phyloP scores from a whole-genome alignment of 371 early-diverging fungal species.

The Lichtheimia corymbifera region DNA sequence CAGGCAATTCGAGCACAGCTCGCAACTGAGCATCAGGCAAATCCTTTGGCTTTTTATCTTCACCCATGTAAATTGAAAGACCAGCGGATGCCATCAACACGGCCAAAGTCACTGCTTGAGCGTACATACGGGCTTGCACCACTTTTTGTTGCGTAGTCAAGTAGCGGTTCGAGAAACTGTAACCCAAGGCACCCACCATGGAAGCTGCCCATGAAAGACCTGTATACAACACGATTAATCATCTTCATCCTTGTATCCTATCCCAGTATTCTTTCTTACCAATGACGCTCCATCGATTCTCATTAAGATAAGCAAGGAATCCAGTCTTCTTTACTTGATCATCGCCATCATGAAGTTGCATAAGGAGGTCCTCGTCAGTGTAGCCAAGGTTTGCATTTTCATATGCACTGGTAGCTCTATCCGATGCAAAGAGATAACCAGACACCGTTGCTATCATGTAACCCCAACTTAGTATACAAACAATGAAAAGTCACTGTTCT shows the following conservation, averaged over 20 bases:
- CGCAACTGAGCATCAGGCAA: conserved; percentile 46
- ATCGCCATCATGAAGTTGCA: neutral
- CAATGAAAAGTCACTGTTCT: neutral
- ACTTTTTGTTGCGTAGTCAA: conserved; percentile 72
- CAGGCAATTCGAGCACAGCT: conserved; percentile 47
- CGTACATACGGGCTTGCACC: conserved; percentile 80
- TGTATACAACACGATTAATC: conserved; percentile 1
- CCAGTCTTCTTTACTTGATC: neutral
- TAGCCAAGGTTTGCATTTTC: conserved; percentile 46
- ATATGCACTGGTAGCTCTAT: conserved; percentile 36
- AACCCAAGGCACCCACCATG: conserved; percentile 66
- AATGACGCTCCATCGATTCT: conserved; percentile 55
- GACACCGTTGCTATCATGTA: conserved; percentile 36
- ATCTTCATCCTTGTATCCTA: neutral
- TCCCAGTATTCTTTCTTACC: conserved; percentile 27
- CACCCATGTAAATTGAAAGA: conserved; percentile 43
- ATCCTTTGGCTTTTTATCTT: conserved; percentile 35
- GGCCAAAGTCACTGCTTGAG: conserved; percentile 52
- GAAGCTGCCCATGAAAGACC: conserved; percentile 72
- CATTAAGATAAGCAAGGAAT: conserved; percentile 39
- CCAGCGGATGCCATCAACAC: conserved; percentile 55
- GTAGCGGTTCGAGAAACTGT: conserved; percentile 68
- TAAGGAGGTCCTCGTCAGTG: conserved; percentile 40
- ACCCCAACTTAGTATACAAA: neutral
- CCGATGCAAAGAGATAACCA: conserved; percentile 48